A percentile compares a stretch with the other conserved stretches of the same genome.
Evolutionary conservation across 768 basidiomycete species (phyloP).

Genomic region (Tremella mesenterica): DNA sequence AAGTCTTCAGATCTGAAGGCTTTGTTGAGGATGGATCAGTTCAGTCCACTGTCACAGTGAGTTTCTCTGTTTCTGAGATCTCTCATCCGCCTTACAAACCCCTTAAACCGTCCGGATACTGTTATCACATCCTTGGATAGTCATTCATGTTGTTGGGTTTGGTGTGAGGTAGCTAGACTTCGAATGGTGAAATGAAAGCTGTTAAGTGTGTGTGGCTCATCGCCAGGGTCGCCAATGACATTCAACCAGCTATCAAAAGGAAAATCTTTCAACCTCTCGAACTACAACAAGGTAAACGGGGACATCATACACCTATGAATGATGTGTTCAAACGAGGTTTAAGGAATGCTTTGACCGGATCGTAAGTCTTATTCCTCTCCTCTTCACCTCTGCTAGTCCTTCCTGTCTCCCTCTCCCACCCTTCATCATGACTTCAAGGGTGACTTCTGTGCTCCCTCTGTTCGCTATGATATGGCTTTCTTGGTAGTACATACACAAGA

Average conservation of each 20-base stretch:
- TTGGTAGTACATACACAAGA: too few species aligned
- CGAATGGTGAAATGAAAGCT: too few species aligned
- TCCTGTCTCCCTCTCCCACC: not conserved
- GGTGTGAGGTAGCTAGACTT: too few species aligned
- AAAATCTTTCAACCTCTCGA: slow-evolving; percentile 20
- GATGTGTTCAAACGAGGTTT: slow-evolving; percentile 33
- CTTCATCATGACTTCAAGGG: not conserved
- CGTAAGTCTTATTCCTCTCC: slow-evolving; percentile 18
- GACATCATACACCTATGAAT: slow-evolving; percentile 23
- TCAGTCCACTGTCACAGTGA: slow-evolving; percentile 16
- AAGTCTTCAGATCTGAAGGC: slow-evolving; percentile 20
- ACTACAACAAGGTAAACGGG: slow-evolving; percentile 13
- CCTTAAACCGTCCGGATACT: too few species aligned
- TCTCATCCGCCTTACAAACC: too few species aligned
- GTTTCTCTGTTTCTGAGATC: slow-evolving; percentile 1
- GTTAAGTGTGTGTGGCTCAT: not conserved
- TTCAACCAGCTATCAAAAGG: slow-evolving; percentile 20
- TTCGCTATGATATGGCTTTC: too few species aligned
- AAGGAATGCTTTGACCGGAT: slow-evolving; percentile 39
- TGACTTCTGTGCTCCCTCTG: not conserved
- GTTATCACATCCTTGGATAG: too few species aligned
- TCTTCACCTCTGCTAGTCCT: too few species aligned
- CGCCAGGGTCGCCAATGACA: slow-evolving; percentile 16
- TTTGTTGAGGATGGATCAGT: slow-evolving; percentile 17
- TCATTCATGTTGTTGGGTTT: too few species aligned